A percentile compares a stretch with the other conserved stretches of the same genome.
Evolutionary conservation across 208 protist species (phyloP).

Genomic region (Crithidia thermophila): DNA sequence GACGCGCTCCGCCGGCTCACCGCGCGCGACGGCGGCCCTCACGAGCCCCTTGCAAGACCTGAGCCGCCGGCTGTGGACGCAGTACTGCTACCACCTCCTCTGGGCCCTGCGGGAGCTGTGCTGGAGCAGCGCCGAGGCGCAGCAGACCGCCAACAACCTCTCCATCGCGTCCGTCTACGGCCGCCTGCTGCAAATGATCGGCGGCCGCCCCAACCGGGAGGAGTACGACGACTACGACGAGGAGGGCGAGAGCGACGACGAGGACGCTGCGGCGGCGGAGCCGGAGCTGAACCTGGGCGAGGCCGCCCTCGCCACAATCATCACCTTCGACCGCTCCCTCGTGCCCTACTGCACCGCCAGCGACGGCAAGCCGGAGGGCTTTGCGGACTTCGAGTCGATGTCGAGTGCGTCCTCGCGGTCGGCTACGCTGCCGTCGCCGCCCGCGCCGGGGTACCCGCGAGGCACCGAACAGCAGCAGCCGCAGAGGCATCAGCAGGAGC

Average conservation of each 20-base stretch:
- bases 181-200: constrained; percentile 49
- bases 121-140: constrained; percentile 50
- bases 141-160: constrained; percentile 56
- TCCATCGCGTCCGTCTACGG: constrained; percentile 62
- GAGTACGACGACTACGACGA: constrained; percentile 26
- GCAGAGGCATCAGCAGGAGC: too few species aligned
- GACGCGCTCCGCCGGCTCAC: constrained; percentile 9
- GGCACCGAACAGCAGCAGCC: too few species aligned
- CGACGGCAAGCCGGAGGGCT: constrained; percentile 17
- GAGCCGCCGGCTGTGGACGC: constrained; percentile 38
- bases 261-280: background rate
- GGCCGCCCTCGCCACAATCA: constrained; percentile 9
- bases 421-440: background rate
- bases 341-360: constrained; percentile 6
- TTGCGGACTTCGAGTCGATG: constrained; percentile 39
- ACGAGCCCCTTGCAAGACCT: constrained; percentile 23
- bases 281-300: constrained; percentile 2
- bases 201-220: constrained; percentile 16
- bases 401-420: background rate
- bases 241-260: constrained; percentile 3
- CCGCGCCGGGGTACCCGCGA: too few species aligned
- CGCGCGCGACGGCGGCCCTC: background rate
- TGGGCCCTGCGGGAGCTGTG: constrained; percentile 57
- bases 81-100: constrained; percentile 56
- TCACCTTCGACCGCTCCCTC: constrained; percentile 22